Conservation (phyloP, 2,329 filamentous ascomycete genomes). For the Curvularia verruculosa region DNA sequence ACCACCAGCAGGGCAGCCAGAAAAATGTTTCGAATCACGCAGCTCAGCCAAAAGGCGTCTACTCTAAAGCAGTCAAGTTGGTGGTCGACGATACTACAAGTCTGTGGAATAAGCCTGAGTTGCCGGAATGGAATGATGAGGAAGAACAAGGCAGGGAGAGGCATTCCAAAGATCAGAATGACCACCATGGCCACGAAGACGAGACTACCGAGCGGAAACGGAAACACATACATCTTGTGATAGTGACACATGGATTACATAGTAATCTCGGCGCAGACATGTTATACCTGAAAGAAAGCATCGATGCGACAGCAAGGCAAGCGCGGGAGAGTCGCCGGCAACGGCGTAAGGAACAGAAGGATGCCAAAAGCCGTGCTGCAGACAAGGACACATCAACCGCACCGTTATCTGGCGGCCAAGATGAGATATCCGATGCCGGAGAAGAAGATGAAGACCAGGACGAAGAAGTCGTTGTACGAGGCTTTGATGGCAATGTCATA, state of each 20-base stretch:
- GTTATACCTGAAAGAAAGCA: conserved; percentile 96
- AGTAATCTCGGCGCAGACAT: conserved; percentile 96
- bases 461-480: conserved; percentile 85
- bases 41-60: conserved; percentile 75
- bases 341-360: conserved; percentile 53
- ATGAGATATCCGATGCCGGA: conserved; percentile 50
- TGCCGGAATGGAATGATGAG: conserved; percentile 67
- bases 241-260: conserved; percentile 92
- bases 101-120: conserved; percentile 88
- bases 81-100: conserved; percentile 86
- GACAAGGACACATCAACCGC: conserved; percentile 49
- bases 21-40: conserved; percentile 60
- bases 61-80: conserved; percentile 78
- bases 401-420: conserved; percentile 58
- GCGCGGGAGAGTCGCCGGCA: conserved; percentile 72
- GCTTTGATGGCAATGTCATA: conserved; percentile 87
- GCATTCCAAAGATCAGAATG: conserved; percentile 33
- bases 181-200: conserved; percentile 16
- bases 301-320: conserved; percentile 80
- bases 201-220: conserved; percentile 56
- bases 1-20: conserved; percentile 72
- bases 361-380: conserved; percentile 3
- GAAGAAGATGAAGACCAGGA: conserved; percentile 79
- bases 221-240: conserved; percentile 86
- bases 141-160: conserved; percentile 37